Evolutionary conservation across 805 yeast genomes (phyloP), one percentile per base, ranked within the genome.

Genomic region (Teunomyces stri): DNA sequence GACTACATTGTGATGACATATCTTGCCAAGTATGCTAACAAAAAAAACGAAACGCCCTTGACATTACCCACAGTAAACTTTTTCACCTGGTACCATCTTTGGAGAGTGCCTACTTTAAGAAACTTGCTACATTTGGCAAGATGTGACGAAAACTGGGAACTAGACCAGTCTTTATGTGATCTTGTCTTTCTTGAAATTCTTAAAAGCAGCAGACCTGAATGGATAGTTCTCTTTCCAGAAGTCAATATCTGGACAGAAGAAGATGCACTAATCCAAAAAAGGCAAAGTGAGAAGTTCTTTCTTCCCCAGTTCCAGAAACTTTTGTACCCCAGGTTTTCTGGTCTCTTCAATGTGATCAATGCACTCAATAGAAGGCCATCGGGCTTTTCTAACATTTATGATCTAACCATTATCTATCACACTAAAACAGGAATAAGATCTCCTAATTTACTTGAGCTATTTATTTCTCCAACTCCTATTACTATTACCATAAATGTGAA

Each of bases 141-240:
- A 39, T 72, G 79, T 39, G 90, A 87, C 59, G 96, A 88, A 53
- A 88, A 87, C 56, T 81, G 87, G 86, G 79, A 76, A 52, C 59
- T 81, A 29, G 78, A 76, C 54, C 50, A 65, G 29, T 62, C 60
- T 45, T 62, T 71, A 35, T 60, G 67, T 58, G 52, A 58, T 48
- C 45, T 60, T 44, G 59, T 72, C 20, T 77, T 79, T 49, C 61
- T 62, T 6, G 56, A 61, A 16, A 56, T 75, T 16, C 27, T 70
- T 4, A 55, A 51, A n/a, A 70, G 73, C 22, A 72, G 62, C 30
- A 59, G 55, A n/a, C 71, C 69, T 22, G 76, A 79, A 53, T 83
- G 95, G 88, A 55, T 89, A 0, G 81, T 84, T 0, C 52, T 87
- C 6, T 90, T 90, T 54, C 97, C 97, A 0, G 97, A 91, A 64